These are phyloP conservation scores for Pseudogymnoascus verrucosus DNA, from an alignment of 2,329 filamentous ascomycete genomes.

Conservation along the genomic window DNA sequence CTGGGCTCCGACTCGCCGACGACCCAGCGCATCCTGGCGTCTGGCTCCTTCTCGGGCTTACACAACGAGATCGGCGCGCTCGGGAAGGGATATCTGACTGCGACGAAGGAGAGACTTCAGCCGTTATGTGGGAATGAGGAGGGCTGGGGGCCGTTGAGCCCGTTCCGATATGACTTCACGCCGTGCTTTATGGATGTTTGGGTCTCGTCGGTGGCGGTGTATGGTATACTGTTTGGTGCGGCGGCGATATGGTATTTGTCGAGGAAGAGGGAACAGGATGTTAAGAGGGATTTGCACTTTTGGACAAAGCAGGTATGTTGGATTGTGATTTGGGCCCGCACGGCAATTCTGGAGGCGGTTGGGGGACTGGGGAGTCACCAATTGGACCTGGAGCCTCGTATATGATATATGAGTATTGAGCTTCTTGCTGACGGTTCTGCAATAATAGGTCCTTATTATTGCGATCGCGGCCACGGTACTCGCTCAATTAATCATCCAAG, in stretches of 20 bases:
- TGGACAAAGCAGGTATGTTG: slow-evolving; percentile 75
- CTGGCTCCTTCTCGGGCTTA: slow-evolving; percentile 55
- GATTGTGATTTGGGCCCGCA: neutral
- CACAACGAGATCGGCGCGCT: slow-evolving; percentile 40
- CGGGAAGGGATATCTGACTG: slow-evolving; percentile 52
- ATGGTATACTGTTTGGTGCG: slow-evolving; percentile 69
- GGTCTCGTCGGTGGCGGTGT: slow-evolving; percentile 69
- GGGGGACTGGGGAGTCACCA: neutral
- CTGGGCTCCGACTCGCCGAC: slow-evolving; percentile 10
- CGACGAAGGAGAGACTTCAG: slow-evolving; percentile 38
- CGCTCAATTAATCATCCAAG: slow-evolving; percentile 55
- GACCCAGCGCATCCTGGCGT: slow-evolving; percentile 30
- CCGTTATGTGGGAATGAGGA: slow-evolving; percentile 81
- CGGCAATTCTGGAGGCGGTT: neutral
- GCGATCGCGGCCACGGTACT: slow-evolving; percentile 49
- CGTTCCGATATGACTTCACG: slow-evolving; percentile 84
- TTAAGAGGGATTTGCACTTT: slow-evolving; percentile 84
- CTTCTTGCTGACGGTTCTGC: slow-evolving; percentile 11
- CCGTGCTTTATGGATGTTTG: slow-evolving; percentile 95
- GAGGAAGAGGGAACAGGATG: slow-evolving; percentile 56
- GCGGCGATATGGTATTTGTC: slow-evolving; percentile 72
- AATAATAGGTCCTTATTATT: slow-evolving; percentile 44
- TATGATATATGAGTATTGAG: slow-evolving; percentile 12
- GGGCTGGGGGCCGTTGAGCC: slow-evolving; percentile 92
- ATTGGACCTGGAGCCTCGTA: slow-evolving; percentile 10